These are phyloP conservation scores for Irpex sp. DNA, from an alignment of 1,284 basidiomycete species.

Conservation along the genomic window DNA sequence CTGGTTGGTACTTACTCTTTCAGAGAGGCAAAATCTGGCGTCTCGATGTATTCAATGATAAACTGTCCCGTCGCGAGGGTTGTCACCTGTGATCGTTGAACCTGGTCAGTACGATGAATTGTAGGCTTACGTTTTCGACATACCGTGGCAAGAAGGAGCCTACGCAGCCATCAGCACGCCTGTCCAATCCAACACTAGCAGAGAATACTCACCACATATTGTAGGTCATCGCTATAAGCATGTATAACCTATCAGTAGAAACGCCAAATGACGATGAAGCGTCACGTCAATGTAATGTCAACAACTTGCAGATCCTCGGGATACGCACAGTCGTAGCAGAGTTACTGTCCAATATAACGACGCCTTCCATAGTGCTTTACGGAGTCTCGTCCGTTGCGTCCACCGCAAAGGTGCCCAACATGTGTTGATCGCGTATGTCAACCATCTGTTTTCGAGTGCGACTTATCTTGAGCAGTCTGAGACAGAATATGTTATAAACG, in stretches of 20 bases:
- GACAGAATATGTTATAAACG: neutral
- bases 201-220: conserved; percentile 52
- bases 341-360: conserved; percentile 53
- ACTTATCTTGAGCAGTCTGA: conserved; percentile 5
- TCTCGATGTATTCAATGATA: conserved; percentile 44
- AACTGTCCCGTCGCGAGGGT: conserved; percentile 53
- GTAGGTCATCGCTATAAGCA: conserved; percentile 70
- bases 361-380: conserved; percentile 49
- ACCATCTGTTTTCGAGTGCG: conserved; percentile 32
- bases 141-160: conserved; percentile 55
- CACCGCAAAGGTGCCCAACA: conserved; percentile 39
- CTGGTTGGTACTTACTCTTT: conserved; percentile 19
- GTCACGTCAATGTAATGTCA: conserved; percentile 6
- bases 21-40: conserved; percentile 13
- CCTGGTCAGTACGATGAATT: too few relatives aligned
- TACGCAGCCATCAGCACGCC: conserved; percentile 19
- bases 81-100: conserved; percentile 37
- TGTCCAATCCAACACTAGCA: neutral
- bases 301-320: neutral
- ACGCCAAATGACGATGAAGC: neutral
- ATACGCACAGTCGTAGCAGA: conserved; percentile 55
- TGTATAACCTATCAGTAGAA: conserved; percentile 47
- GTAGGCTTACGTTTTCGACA: conserved; percentile 21
- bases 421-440: conserved; percentile 47
- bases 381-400: conserved; percentile 37